These are phyloP conservation scores for Pseudogymnoascus verrucosus DNA, from an alignment of 2,329 filamentous ascomycete genomes.

Conservation along the genomic window DNA sequence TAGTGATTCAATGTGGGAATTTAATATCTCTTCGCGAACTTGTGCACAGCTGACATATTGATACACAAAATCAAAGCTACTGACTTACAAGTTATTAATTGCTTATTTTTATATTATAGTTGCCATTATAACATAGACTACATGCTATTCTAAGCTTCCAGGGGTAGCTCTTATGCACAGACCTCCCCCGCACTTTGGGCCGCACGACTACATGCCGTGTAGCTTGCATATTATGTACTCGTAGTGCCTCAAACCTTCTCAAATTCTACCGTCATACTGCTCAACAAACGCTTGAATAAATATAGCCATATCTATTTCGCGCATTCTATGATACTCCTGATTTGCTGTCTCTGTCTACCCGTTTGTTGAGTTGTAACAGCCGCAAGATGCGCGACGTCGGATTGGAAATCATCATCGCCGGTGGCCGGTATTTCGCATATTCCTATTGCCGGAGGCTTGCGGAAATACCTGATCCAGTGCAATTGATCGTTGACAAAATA, in stretches of 20 bases:
- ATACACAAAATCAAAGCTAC: not conserved
- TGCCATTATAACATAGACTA: not conserved
- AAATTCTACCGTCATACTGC: not conserved
- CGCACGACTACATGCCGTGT: no score
- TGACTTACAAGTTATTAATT: not conserved
- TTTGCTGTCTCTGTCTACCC: not conserved
- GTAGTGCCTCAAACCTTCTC: not conserved
- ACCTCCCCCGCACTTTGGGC: not conserved
- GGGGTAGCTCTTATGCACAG: not conserved
- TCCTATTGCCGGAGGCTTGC: not conserved
- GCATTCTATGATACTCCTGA: not conserved
- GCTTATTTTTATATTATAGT: not conserved
- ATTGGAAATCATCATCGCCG: not conserved
- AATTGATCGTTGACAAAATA: not conserved
- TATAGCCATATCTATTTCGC: not conserved
- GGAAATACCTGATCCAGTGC: not conserved
- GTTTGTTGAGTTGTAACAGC: not conserved
- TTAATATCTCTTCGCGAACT: not conserved
- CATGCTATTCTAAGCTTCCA: not conserved
- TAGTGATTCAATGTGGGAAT: not conserved
- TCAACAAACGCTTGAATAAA: not conserved
- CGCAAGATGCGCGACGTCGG: not conserved
- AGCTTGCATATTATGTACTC: no score
- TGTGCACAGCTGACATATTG: not conserved
- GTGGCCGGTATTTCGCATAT: not conserved